Percentiles rank a stretch among this genome's conserved stretches.
phyloP scores from a whole-genome alignment of 257 asterid genomes.

The Jacaranda copaia region DNA sequence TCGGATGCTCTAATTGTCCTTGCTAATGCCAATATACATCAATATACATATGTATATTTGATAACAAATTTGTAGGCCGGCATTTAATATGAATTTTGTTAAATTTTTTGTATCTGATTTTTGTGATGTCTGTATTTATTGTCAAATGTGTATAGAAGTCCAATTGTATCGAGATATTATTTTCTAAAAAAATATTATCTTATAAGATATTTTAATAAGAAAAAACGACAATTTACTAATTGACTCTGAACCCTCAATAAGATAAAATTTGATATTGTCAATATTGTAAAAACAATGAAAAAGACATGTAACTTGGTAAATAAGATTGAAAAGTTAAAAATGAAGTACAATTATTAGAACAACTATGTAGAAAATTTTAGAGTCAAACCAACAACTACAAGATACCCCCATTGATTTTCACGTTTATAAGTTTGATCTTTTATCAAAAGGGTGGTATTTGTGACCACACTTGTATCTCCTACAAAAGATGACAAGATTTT shows the following conservation, averaged over 20 bases:
- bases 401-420: background rate
- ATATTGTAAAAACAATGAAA: too few species aligned
- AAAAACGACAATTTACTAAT: too few species aligned
- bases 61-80: background rate
- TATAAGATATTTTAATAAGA: too few species aligned
- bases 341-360: background rate
- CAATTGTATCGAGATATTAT: too few species aligned
- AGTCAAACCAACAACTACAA: background rate
- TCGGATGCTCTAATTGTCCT: conserved; percentile 36
- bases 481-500: conserved; percentile 21
- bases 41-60: background rate
- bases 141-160: too few species aligned
- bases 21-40: background rate
- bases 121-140: too few species aligned
- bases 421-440: background rate
- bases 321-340: too few species aligned
- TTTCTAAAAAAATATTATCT: too few species aligned
- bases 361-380: background rate
- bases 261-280: too few species aligned
- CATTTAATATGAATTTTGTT: background rate
- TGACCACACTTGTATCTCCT: conserved; percentile 12
- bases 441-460: background rate
- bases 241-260: too few species aligned
- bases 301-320: too few species aligned
- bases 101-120: background rate